phyloP scores from a whole-genome alignment of 495 filamentous ascomycete genomes.

The Aspergillus bridgeri region DNA sequence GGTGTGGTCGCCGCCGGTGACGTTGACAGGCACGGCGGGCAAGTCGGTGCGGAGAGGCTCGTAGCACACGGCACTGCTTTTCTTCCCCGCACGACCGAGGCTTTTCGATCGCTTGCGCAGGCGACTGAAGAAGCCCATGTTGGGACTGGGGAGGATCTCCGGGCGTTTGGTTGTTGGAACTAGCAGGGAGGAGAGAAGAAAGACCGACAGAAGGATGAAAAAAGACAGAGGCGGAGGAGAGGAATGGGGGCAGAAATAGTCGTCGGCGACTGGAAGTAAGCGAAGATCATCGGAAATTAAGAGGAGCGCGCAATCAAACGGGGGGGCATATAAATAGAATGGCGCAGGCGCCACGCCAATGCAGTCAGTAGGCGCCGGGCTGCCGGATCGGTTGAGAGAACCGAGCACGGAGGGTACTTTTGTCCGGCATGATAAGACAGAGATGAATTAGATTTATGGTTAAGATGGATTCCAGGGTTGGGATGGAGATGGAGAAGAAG shows the following conservation, averaged over 20 bases:
- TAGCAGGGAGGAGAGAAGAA: neutral
- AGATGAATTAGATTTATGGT: too few relatives aligned
- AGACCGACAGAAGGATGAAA: conserved; percentile 3
- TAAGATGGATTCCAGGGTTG: too few relatives aligned
- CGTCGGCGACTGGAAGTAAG: neutral
- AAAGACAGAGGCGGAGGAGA: conserved; percentile 10
- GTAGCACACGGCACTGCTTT: conserved; percentile 15
- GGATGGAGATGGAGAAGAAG: too few relatives aligned
- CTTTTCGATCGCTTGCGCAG: conserved; percentile 34
- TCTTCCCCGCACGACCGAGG: conserved; percentile 31
- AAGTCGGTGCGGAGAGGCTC: conserved; percentile 21
- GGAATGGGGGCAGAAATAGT: neutral
- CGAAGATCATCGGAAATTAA: neutral
- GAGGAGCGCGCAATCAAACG: too few relatives aligned
- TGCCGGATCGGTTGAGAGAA: too few relatives aligned
- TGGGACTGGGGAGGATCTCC: too few relatives aligned
- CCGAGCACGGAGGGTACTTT: too few relatives aligned
- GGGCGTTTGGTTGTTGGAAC: neutral
- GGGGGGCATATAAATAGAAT: neutral
- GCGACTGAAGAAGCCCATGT: conserved; percentile 39
- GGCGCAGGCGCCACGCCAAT: too few relatives aligned
- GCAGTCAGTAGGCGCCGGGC: too few relatives aligned
- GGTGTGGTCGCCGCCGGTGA: conserved; percentile 40
- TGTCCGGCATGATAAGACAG: too few relatives aligned
- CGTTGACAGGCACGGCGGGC: conserved; percentile 18